A percentile compares a stretch with the other conserved stretches of the same genome.
Conservation (phyloP, 352 stramenopile genomes). For the Blastocystis hominis region DNA sequence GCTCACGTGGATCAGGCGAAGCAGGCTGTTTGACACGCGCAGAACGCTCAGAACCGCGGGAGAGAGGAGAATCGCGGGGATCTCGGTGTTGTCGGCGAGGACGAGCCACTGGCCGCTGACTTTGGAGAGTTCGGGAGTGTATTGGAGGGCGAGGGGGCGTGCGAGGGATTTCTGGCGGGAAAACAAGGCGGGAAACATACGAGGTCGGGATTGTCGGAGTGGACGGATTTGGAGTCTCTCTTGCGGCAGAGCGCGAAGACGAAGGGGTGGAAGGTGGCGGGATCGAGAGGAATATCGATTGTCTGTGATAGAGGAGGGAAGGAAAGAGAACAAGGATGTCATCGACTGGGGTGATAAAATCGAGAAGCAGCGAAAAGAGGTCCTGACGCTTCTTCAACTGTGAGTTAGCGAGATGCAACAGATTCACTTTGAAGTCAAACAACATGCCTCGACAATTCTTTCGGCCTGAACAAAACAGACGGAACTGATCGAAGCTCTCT, state of each 20-base stretch:
- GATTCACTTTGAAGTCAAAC: conserved; percentile 18
- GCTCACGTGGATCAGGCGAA: conserved; percentile 40
- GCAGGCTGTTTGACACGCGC: conserved; percentile 6
- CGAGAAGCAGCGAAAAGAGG: conserved; percentile 46
- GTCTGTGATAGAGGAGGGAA: neutral
- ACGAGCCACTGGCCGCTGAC: conserved; percentile 43
- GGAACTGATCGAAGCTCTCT: conserved; percentile 39
- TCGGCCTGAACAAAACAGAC: conserved; percentile 34
- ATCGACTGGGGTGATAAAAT: conserved; percentile 47
- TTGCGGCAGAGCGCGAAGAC: conserved; percentile 37
- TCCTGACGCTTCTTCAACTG: conserved; percentile 53
- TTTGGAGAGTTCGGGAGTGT: conserved; percentile 40
- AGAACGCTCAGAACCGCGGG: neutral
- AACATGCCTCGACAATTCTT: conserved; percentile 38
- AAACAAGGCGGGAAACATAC: neutral
- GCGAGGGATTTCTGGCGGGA: conserved; percentile 16
- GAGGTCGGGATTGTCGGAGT: conserved; percentile 28
- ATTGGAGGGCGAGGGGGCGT: neutral
- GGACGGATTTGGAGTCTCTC: conserved; percentile 24
- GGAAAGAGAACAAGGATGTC: conserved; percentile 11
- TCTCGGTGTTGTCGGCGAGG: conserved; percentile 26
- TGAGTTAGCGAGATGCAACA: neutral
- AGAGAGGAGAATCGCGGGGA: neutral
- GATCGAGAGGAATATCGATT: conserved; percentile 12
- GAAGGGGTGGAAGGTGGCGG: conserved; percentile 4